Evolutionary conservation across 768 basidiomycete species (phyloP).

Genomic region (Panus rudis): DNA sequence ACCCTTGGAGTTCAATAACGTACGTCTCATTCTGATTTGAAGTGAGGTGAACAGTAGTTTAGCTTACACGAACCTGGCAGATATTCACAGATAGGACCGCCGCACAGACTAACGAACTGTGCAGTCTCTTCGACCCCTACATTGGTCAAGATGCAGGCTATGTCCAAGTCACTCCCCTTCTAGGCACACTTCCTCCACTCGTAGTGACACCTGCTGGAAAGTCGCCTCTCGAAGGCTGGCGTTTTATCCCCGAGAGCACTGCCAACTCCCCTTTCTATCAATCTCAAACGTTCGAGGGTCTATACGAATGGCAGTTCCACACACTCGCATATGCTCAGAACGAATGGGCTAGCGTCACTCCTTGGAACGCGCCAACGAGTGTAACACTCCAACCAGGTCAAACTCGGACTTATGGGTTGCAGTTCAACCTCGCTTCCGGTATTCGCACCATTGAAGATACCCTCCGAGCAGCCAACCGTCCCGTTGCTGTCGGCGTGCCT

Average conservation of each 20-base stretch:
- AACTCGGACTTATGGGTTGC: constrained; percentile 46
- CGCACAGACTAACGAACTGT: constrained; percentile 42
- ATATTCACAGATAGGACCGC: constrained; percentile 50
- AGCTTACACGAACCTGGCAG: constrained; percentile 20
- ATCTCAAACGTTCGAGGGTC: constrained; percentile 52
- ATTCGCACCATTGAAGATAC: constrained; percentile 44
- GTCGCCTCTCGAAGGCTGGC: constrained; percentile 51
- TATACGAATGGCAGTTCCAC: constrained; percentile 57
- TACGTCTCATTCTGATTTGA: constrained; percentile 15
- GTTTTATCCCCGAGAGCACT: constrained; percentile 46
- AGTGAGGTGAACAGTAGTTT: no score
- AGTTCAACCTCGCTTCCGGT: constrained; percentile 42
- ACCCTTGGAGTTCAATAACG: constrained; percentile 52
- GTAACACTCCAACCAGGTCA: constrained; percentile 38
- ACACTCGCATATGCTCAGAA: constrained; percentile 49
- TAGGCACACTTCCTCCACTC: constrained; percentile 46
- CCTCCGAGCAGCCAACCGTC: constrained; percentile 33
- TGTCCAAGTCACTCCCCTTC: constrained; percentile 42
- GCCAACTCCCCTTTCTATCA: constrained; percentile 41
- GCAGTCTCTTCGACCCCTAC: constrained; percentile 52
- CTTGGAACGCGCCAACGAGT: constrained; percentile 50
- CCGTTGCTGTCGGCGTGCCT: constrained; percentile 46
- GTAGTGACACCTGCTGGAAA: constrained; percentile 38
- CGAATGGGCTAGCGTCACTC: constrained; percentile 44
- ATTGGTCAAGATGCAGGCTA: constrained; percentile 52